Conservation (phyloP, 805 yeast species). For the Brettanomyces naardenensis region DNA sequence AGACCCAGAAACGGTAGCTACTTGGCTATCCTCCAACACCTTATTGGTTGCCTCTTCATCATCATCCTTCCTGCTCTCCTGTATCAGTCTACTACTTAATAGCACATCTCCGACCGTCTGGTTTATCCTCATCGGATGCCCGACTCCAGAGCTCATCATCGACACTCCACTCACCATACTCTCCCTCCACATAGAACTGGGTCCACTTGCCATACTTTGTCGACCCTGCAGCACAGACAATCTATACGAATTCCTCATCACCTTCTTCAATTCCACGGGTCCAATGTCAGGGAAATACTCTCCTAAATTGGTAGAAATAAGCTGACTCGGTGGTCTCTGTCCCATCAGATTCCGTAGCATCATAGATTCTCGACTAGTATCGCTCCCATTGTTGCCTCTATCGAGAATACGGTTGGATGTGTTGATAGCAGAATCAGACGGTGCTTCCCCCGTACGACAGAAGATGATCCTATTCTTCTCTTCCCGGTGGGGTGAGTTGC, state of each 20-base stretch:
- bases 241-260: conserved; percentile 77
- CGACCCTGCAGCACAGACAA: conserved; percentile 43
- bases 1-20: background rate
- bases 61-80: conserved; percentile 12
- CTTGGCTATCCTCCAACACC: conserved; percentile 1
- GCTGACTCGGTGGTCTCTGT: conserved; percentile 89
- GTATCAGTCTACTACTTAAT: conserved; percentile 49
- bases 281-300: conserved; percentile 88
- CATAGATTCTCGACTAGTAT: conserved; percentile 4
- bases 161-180: conserved; percentile 10
- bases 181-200: conserved; percentile 6
- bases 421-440: conserved; percentile 52
- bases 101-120: conserved; percentile 61
- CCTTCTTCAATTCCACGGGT: conserved; percentile 61
- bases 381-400: background rate
- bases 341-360: conserved; percentile 47
- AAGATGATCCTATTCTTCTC: conserved; percentile 28
- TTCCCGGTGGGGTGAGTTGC: conserved; percentile 63
- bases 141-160: conserved; percentile 24
- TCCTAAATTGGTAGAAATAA: conserved; percentile 80
- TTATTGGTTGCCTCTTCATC: conserved; percentile 4
- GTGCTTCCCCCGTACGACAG: conserved; percentile 58
- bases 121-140: conserved; percentile 19
- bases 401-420: conserved; percentile 34
- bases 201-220: conserved; percentile 5